A percentile compares a stretch with the other conserved stretches of the same genome.
Evolutionary conservation across 352 stramenopile genomes (phyloP).

Genomic region (Pythium dissotocum): DNA sequence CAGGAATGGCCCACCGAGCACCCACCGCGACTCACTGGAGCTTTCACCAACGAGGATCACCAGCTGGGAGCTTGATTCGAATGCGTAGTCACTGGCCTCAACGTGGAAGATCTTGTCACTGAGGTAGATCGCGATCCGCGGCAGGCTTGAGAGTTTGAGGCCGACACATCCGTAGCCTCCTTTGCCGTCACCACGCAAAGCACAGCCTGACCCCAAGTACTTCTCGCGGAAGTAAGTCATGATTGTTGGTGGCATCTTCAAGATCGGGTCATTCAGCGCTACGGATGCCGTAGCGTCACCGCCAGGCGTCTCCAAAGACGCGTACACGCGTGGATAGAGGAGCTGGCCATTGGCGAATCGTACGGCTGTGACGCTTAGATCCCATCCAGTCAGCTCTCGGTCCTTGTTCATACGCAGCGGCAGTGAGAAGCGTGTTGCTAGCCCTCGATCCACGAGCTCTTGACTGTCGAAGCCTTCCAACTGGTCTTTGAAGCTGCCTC

Average conservation of each 20-base stretch:
- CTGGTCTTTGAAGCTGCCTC: neutral
- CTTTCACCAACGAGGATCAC: too few species aligned
- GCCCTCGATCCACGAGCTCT: neutral
- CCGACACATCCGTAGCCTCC: too few species aligned
- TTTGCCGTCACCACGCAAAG: neutral
- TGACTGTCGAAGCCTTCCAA: neutral
- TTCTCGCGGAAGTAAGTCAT: neutral
- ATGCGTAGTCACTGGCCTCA: neutral
- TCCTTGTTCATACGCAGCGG: neutral
- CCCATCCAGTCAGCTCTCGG: neutral
- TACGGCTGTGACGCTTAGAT: neutral
- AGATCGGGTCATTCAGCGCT: neutral
- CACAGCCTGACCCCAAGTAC: neutral
- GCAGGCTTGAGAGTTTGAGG: too few species aligned
- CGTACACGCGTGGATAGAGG: neutral
- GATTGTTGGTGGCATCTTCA: neutral
- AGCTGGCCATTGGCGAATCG: neutral
- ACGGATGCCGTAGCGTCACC: neutral
- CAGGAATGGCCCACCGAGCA: conserved; percentile 9
- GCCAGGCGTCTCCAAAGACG: neutral
- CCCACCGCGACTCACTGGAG: neutral
- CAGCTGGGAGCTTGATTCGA: neutral
- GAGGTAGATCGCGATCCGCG: too few species aligned
- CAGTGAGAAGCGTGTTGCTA: neutral
- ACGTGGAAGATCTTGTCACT: too few species aligned